Evolutionary conservation across 2,329 filamentous ascomycete species (phyloP).

Genomic region (Penicillium brasilianum): DNA sequence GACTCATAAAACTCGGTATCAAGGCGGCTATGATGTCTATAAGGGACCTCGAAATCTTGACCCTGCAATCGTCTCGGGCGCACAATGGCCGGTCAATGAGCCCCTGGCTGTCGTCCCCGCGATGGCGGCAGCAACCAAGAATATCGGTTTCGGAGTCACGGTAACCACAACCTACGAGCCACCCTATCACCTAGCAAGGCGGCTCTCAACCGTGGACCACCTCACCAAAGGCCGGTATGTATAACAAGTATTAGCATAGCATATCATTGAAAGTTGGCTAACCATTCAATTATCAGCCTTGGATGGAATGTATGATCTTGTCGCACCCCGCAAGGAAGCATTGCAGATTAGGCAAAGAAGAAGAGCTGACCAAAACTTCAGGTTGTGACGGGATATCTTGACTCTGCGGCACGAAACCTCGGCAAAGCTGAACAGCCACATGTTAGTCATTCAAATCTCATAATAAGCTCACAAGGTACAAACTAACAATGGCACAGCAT

Average conservation of each 20-base stretch:
- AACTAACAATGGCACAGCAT: constrained; percentile 50
- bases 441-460: constrained; percentile 22
- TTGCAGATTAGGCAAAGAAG: no score
- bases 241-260: no score
- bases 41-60: constrained; percentile 64
- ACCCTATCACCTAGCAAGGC: constrained; percentile 68
- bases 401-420: constrained; percentile 69
- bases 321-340: constrained; percentile 9
- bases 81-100: constrained; percentile 75
- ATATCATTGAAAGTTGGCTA: background rate
- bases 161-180: constrained; percentile 71
- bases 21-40: constrained; percentile 71
- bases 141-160: constrained; percentile 71
- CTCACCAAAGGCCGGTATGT: constrained; percentile 64
- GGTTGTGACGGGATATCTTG: constrained; percentile 71
- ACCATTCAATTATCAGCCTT: constrained; percentile 42
- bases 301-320: constrained; percentile 59
- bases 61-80: constrained; percentile 65
- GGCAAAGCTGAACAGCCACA: constrained; percentile 60
- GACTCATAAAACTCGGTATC: constrained; percentile 1
- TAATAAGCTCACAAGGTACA: background rate
- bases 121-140: constrained; percentile 71
- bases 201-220: constrained; percentile 71
- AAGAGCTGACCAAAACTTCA: constrained; percentile 28
- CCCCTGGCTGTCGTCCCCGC: constrained; percentile 67